Evolutionary conservation across 2,329 filamentous ascomycete species (phyloP), one percentile per base, ranked within the genome.

Genomic region (Didymella sp.): DNA sequence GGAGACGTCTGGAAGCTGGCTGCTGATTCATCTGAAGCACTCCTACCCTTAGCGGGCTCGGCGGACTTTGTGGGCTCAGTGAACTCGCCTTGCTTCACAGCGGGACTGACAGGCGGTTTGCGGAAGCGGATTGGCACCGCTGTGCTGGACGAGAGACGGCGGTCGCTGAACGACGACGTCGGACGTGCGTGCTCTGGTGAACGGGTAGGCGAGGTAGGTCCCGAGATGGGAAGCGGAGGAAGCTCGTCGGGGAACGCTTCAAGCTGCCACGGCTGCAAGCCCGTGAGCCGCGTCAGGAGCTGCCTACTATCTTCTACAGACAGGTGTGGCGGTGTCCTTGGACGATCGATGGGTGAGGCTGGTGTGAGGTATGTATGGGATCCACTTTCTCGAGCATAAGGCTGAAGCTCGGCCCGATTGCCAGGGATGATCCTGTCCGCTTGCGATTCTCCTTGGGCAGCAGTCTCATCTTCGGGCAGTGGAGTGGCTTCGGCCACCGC

Each of bases 121-220:
- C 82, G 80, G 67, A 86, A 85, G 56, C 82, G 80, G 50, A 87
- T 68, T 1, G 85, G 84, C 8, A 87, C 77, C 9, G 83, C 81
- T 28, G 84, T 86, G 17, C 82, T 59, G 2, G 72, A 75, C 1
- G 73, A 75, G 11, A 68, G 42, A 30, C 65, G 62, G 19, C 73
- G 65, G 24, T 68, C 63, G 31, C 59, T 45, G 4, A 66, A 45
- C 12, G 65, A 59, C 13, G 62, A 42, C 25, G 60, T 51, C 24
- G 61, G 62, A 27, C 63, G 65, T 12, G 53, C 40, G 25, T 62
- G 56, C 17, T 75, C 72, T 12, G 71, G 67, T 15, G 64, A 67
- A 25, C 64, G 58, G 12, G 68, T 55, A n/a, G 62, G 61, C 6
- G 73, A 73, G 42, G 68, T 70, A 25, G 73, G 72, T 42, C 68